A percentile compares a stretch with the other conserved stretches of the same genome.
phyloP scores from a whole-genome alignment of 306 rosid genomes.

The Notholithocarpus densiflorus region DNA sequence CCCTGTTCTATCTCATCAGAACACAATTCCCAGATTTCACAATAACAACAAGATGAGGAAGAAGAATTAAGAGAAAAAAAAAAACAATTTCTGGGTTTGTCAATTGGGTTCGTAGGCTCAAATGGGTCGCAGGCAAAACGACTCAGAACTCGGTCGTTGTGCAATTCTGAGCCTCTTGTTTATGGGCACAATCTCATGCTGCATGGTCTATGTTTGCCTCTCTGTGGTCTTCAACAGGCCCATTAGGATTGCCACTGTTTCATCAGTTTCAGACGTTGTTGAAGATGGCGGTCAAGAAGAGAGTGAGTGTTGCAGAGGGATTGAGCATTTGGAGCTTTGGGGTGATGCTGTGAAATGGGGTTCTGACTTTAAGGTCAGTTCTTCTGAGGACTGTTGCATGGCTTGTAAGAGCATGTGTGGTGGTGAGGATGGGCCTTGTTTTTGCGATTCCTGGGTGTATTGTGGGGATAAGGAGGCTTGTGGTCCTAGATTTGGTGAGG shows the following conservation, averaged over 20 bases:
- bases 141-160: constrained; percentile 45
- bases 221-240: constrained; percentile 20
- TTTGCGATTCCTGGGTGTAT: constrained; percentile 77
- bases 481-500: constrained; percentile 78
- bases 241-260: background rate
- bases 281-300: constrained; percentile 11
- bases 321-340: constrained; percentile 75
- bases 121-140: constrained; percentile 76
- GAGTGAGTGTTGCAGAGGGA: constrained; percentile 50
- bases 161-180: constrained; percentile 45
- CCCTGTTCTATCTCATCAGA: background rate
- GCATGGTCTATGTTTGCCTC: constrained; percentile 46
- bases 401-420: constrained; percentile 66
- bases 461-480: constrained; percentile 63
- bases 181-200: constrained; percentile 53
- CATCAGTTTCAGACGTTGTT: constrained; percentile 10
- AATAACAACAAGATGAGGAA: background rate
- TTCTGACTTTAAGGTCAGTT: constrained; percentile 50
- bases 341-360: constrained; percentile 84
- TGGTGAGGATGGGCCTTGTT: constrained; percentile 40
- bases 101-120: constrained; percentile 7
- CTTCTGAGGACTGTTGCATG: constrained; percentile 59
- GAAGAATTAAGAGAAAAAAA: background rate
- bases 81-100: constrained; percentile 24
- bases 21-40: background rate